These are phyloP conservation scores for Passalora sequoiae DNA, from an alignment of 2,329 filamentous ascomycete genomes.

Conservation along the genomic window DNA sequence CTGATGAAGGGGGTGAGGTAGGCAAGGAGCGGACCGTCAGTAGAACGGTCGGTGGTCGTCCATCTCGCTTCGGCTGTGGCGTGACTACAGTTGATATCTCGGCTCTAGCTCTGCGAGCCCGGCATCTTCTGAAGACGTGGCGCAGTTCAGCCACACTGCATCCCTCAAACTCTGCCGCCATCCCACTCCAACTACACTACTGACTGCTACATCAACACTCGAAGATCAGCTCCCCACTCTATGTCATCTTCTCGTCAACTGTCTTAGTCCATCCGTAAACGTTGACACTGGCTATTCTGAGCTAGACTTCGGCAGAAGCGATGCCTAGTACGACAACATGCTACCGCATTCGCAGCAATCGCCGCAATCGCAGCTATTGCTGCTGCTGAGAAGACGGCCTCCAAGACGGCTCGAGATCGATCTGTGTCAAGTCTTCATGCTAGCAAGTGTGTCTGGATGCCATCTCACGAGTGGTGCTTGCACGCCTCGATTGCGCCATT, in stretches of 20 bases:
- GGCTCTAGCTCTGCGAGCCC: too few species aligned
- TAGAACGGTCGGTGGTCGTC: too few species aligned
- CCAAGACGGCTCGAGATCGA: background rate
- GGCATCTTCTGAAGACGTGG: too few species aligned
- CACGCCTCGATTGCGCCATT: background rate
- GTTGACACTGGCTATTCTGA: background rate
- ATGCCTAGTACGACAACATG: background rate
- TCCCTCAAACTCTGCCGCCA: too few species aligned
- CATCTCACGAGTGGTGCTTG: background rate
- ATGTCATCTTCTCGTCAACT: background rate
- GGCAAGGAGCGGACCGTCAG: too few species aligned
- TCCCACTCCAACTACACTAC: too few species aligned
- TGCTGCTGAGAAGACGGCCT: background rate
- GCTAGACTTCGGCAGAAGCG: constrained; percentile 1
- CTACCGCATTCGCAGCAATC: background rate
- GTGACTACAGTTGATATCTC: too few species aligned
- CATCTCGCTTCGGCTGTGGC: too few species aligned
- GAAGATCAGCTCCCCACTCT: background rate
- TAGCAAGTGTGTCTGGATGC: background rate
- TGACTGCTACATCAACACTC: too few species aligned
- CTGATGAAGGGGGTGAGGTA: too few species aligned
- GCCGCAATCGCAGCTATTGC: background rate
- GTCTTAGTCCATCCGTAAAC: constrained; percentile 1
- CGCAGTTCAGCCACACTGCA: too few species aligned
- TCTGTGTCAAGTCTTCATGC: constrained; percentile 1